Evolutionary conservation across 805 yeast genomes (phyloP).

Genomic region (Yamadazyma paraphyllophila): DNA sequence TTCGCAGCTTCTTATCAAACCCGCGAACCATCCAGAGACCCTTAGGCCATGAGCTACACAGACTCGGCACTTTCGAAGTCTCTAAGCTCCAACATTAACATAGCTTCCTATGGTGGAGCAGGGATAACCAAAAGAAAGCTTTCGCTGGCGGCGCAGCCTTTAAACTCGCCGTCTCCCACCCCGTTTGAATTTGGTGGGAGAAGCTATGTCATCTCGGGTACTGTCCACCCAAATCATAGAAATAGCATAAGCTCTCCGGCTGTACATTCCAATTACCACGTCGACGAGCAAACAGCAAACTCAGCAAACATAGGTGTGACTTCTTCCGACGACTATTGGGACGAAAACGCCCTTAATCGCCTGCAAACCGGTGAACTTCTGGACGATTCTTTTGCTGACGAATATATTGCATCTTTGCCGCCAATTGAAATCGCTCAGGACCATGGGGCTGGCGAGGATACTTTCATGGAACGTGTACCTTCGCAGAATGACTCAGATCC

Average conservation of each 20-base stretch:
- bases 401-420: constrained; percentile 16
- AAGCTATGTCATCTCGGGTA: constrained; percentile 29
- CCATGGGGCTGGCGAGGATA: not conserved
- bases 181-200: constrained; percentile 43
- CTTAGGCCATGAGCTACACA: not conserved
- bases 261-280: constrained; percentile 46
- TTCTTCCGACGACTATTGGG: constrained; percentile 16
- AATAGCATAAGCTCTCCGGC: constrained; percentile 38
- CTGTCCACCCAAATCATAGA: constrained; percentile 22
- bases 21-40: not conserved
- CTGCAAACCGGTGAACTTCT: not conserved
- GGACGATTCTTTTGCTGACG: constrained; percentile 6
- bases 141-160: not conserved
- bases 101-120: not conserved
- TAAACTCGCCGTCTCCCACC: constrained; percentile 18
- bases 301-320: constrained; percentile 57
- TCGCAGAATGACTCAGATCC: not conserved
- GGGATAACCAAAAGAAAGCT: not conserved
- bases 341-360: not conserved
- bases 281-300: constrained; percentile 57
- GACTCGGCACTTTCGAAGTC: constrained; percentile 2
- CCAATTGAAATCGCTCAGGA: constrained; percentile 20
- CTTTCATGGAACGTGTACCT: not conserved
- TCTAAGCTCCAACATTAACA: not conserved
- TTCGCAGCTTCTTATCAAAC: not conserved